A percentile compares a stretch with the other conserved stretches of the same genome.
Conservation (phyloP, 371 early-diverging fungal species). For the Mortierella sp. region DNA sequence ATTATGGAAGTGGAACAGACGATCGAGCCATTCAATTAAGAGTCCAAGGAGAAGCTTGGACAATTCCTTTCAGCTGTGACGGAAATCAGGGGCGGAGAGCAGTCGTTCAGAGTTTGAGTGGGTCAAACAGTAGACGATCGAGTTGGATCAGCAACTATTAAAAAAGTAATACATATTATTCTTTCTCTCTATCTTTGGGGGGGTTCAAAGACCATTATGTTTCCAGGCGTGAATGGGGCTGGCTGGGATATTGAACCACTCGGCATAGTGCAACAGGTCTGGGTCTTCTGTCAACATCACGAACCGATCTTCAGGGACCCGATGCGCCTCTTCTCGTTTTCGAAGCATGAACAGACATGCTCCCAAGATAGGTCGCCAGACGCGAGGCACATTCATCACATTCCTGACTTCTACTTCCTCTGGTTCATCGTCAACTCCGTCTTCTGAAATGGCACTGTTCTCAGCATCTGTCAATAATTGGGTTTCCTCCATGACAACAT, state of each 20-base stretch:
- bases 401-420: constrained; percentile 41
- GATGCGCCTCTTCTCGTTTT: constrained; percentile 32
- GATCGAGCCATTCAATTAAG: too few species aligned
- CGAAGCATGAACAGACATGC: constrained; percentile 44
- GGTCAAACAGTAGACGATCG: too few species aligned
- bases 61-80: too few species aligned
- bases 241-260: constrained; percentile 46
- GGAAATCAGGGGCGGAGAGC: too few species aligned
- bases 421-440: constrained; percentile 15
- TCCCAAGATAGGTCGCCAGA: constrained; percentile 49
- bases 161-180: too few species aligned
- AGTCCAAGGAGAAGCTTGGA: too few species aligned
- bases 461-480: not conserved
- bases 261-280: constrained; percentile 30
- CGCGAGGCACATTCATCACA: constrained; percentile 44
- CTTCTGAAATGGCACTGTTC: too few species aligned
- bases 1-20: too few species aligned
- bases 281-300: constrained; percentile 43
- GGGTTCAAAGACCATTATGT: constrained; percentile 23
- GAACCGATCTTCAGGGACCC: constrained; percentile 31
- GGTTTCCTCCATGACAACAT: constrained; percentile 11
- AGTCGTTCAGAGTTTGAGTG: too few species aligned
- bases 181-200: too few species aligned
- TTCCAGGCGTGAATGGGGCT: constrained; percentile 35
- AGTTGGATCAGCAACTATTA: too few species aligned